Conservation (phyloP, 805 yeast species). For the Myxozyma melibiosi region DNA sequence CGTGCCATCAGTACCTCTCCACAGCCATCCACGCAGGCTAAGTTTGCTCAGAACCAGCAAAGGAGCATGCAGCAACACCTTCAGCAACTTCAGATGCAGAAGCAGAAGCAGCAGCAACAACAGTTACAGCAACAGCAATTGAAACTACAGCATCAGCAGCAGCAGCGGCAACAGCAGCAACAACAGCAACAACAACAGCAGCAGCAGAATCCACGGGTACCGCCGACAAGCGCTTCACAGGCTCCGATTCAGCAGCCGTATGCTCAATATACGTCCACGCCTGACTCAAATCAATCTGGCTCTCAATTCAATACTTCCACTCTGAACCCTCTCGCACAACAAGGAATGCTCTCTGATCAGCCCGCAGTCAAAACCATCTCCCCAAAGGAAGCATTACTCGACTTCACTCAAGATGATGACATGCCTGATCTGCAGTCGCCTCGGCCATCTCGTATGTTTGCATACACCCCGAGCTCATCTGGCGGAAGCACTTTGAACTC, state of each 20-base stretch:
- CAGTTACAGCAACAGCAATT: constrained; percentile 16
- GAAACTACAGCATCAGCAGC: constrained; percentile 7
- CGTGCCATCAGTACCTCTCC: constrained; percentile 7
- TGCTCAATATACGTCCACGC: too few relatives aligned
- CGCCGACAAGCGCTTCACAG: too few relatives aligned
- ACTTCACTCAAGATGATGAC: constrained; percentile 12
- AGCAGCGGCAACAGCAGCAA: constrained; percentile 21
- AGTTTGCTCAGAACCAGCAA: constrained; percentile 14
- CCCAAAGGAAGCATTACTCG: constrained; percentile 31
- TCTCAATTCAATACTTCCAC: not conserved
- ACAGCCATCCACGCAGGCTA: constrained; percentile 4
- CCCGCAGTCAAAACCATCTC: constrained; percentile 24
- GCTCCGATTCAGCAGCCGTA: too few relatives aligned
- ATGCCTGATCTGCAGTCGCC: constrained; percentile 3
- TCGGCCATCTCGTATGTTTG: constrained; percentile 15
- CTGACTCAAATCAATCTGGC: too few relatives aligned
- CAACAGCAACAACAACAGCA: constrained; percentile 19
- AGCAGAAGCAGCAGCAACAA: constrained; percentile 25
- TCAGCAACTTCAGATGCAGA: constrained; percentile 28
- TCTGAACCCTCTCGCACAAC: not conserved
- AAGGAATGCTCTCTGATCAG: constrained; percentile 6
- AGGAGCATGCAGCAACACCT: constrained; percentile 17
- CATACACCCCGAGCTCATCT: constrained; percentile 25
- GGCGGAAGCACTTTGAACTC: constrained; percentile 8
- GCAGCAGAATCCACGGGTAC: constrained; percentile 3